A percentile compares a stretch with the other conserved stretches of the same genome.
These are phyloP conservation scores for Gracilaria gracilis DNA, from an alignment of 23 red algal genomes.

Conservation along the genomic window DNA sequence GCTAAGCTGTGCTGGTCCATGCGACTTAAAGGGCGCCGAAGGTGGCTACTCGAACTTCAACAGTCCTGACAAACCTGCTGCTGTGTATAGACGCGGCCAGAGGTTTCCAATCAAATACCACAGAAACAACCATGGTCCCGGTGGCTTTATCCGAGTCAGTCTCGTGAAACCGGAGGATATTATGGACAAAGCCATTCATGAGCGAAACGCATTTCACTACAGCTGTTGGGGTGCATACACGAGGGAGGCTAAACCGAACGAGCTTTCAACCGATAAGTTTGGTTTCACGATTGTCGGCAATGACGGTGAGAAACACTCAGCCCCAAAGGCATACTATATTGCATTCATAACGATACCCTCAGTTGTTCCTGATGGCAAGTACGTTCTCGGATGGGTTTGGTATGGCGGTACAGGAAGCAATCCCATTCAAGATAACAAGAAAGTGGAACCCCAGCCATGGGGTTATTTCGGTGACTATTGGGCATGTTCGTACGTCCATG, in stretches of 20 bases:
- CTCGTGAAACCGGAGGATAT: slow-evolving; percentile 24
- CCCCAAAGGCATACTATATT: slow-evolving; percentile 20
- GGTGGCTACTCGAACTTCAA: slow-evolving; percentile 42
- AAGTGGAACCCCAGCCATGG: neutral
- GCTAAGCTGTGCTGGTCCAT: slow-evolving; percentile 4
- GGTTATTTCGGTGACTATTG: slow-evolving; percentile 59
- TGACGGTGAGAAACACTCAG: slow-evolving; percentile 34
- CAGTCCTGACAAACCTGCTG: slow-evolving; percentile 23
- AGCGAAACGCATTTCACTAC: slow-evolving; percentile 47
- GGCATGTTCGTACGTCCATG: slow-evolving; percentile 48
- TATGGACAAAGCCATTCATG: slow-evolving; percentile 37
- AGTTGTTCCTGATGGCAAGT: slow-evolving; percentile 46
- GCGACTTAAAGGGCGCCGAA: neutral
- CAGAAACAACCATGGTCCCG: slow-evolving; percentile 48
- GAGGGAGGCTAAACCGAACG: neutral
- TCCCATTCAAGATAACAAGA: neutral
- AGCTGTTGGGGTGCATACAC: slow-evolving; percentile 41
- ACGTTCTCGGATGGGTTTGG: slow-evolving; percentile 63
- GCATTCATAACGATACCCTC: neutral
- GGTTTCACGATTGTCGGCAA: slow-evolving; percentile 28
- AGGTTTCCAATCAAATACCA: neutral
- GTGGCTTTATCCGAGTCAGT: slow-evolving; percentile 41
- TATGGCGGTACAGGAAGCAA: slow-evolving; percentile 30
- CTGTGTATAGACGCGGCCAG: neutral
- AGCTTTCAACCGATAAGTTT: slow-evolving; percentile 7